Evolutionary conservation across 78 protist species (phyloP).

Genomic region (slime mould (Dictyostelium discoideum)): dicty_2.7 NC_007088.5:4051501-4052000

Average conservation of each 20-base stretch:
- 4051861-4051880: background rate
- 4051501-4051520: background rate
- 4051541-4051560: background rate
- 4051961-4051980: background rate
- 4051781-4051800: background rate
- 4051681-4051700: background rate
- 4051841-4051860: background rate
- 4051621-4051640: background rate
- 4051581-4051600: background rate
- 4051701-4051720: background rate
- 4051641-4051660: background rate
- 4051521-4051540: background rate
- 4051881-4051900: background rate
- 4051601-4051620: background rate
- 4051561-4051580: background rate
- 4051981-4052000: background rate
- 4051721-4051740: background rate
- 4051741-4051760: background rate
- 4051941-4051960: background rate
- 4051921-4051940: too few relatives aligned
- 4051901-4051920: too few relatives aligned
- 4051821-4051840: background rate
- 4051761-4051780: background rate
- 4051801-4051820: background rate
- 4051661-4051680: background rate